phyloP scores from a whole-genome alignment of 306 rosid species.

The Lotus japonicus region DNA sequence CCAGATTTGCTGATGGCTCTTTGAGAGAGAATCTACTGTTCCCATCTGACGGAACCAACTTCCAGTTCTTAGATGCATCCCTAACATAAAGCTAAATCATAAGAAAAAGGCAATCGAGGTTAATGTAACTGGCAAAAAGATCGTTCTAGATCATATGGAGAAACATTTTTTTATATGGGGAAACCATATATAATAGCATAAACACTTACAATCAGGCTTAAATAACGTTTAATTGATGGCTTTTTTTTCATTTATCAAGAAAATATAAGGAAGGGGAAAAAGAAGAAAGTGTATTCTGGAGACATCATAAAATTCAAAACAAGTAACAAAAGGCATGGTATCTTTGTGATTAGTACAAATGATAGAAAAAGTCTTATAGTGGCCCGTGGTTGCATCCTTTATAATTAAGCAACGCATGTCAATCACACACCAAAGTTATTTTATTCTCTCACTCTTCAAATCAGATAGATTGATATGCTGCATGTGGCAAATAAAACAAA shows the following conservation, averaged over 20 bases:
- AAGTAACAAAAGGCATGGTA: not conserved
- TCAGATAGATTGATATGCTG: not conserved
- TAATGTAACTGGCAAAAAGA: constrained; percentile 20
- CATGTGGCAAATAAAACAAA: not conserved
- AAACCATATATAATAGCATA: not conserved
- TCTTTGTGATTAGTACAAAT: not conserved
- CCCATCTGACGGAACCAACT: constrained; percentile 59
- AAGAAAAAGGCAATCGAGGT: constrained; percentile 13
- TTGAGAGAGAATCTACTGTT: constrained; percentile 46
- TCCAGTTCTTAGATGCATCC: constrained; percentile 91
- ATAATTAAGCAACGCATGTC: not conserved
- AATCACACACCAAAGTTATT: not conserved
- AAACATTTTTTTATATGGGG: too few relatives aligned
- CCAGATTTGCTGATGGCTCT: constrained; percentile 84
- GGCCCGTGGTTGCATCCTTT: too few relatives aligned
- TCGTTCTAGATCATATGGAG: not conserved
- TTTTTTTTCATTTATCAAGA: not conserved
- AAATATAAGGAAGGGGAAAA: too few relatives aligned
- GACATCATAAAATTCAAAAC: not conserved
- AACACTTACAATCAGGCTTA: not conserved
- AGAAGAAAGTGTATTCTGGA: not conserved
- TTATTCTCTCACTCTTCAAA: not conserved
- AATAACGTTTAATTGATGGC: not conserved
- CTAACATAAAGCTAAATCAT: constrained; percentile 62
- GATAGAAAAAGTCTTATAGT: not conserved